Conservation (phyloP, 371 early-diverging fungal genomes). For the Actinomortierella ambigua region DNA sequence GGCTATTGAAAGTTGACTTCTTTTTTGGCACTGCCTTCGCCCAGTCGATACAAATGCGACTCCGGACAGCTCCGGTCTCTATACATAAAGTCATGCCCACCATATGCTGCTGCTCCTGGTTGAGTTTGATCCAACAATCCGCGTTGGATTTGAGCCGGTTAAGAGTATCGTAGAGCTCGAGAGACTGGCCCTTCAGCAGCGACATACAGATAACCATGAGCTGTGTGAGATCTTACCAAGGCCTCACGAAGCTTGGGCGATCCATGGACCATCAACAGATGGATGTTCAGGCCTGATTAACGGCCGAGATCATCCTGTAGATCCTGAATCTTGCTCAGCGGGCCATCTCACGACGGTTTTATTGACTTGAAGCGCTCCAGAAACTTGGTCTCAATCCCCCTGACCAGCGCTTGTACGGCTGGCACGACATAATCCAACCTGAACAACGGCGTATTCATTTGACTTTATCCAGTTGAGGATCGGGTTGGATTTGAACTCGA, state of each 20-base stretch:
- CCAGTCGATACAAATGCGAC: slow-evolving; percentile 55
- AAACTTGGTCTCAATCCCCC: slow-evolving; percentile 53
- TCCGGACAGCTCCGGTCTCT: slow-evolving; percentile 65
- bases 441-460: slow-evolving; percentile 57
- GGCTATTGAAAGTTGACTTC: slow-evolving; percentile 62
- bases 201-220: slow-evolving; percentile 59
- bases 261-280: slow-evolving; percentile 66
- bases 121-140: slow-evolving; percentile 49
- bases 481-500: slow-evolving; percentile 39
- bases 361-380: slow-evolving; percentile 53
- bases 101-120: slow-evolving; percentile 62
- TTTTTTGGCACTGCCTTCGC: slow-evolving; percentile 51
- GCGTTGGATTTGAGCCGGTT: slow-evolving; percentile 49
- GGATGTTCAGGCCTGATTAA: slow-evolving; percentile 60
- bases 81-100: slow-evolving; percentile 58
- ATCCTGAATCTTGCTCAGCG: slow-evolving; percentile 61
- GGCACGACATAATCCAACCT: slow-evolving; percentile 61
- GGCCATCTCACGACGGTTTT: slow-evolving; percentile 66
- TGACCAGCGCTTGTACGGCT: slow-evolving; percentile 53
- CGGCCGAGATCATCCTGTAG: slow-evolving; percentile 62
- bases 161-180: slow-evolving; percentile 61
- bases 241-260: slow-evolving; percentile 62
- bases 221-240: slow-evolving; percentile 61
- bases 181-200: slow-evolving; percentile 64
- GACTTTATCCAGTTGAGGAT: slow-evolving; percentile 57